A percentile compares a stretch with the other conserved stretches of the same genome.
Evolutionary conservation across 345 rosid genomes (phyloP).

Genomic region (Ailanthus altissimus): DNA sequence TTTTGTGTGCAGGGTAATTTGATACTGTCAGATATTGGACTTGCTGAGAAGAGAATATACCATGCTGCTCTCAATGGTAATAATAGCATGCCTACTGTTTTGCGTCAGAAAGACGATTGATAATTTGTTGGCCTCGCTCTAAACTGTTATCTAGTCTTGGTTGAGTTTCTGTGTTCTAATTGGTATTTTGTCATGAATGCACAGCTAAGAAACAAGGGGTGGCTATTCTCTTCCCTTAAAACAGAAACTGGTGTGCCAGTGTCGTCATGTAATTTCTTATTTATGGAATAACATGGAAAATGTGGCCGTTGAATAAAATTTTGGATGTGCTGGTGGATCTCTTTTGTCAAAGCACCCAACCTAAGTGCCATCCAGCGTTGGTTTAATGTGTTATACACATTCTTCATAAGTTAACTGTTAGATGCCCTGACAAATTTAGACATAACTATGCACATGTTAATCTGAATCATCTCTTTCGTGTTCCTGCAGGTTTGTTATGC

Average conservation of each 20-base stretch:
- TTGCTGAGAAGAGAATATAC: slow-evolving; percentile 93
- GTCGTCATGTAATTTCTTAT: slow-evolving; percentile 32
- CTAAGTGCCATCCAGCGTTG: slow-evolving; percentile 17
- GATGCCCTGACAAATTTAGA: slow-evolving; percentile 26
- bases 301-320: slow-evolving; percentile 23
- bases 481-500: slow-evolving; percentile 96
- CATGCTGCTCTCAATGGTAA: slow-evolving; percentile 99
- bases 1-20: slow-evolving; percentile 74
- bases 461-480: slow-evolving; percentile 90
- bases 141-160: slow-evolving; percentile 42
- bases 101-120: slow-evolving; percentile 97
- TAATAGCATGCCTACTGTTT: slow-evolving; percentile 91
- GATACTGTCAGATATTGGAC: slow-evolving; percentile 79
- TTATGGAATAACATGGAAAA: slow-evolving; percentile 25
- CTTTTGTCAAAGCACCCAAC: slow-evolving; percentile 20
- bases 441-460: slow-evolving; percentile 45
- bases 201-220: slow-evolving; percentile 26
- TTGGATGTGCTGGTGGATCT: slow-evolving; percentile 23
- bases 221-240: slow-evolving; percentile 19
- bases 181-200: slow-evolving; percentile 33
- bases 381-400: slow-evolving; percentile 1
- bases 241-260: slow-evolving; percentile 22
- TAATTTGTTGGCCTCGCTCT: slow-evolving; percentile 62
- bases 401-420: slow-evolving; percentile 20
- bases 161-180: slow-evolving; percentile 40